Conservation (phyloP, 2,329 filamentous ascomycete genomes). For the Paraphoma chrysanthemicola region DNA sequence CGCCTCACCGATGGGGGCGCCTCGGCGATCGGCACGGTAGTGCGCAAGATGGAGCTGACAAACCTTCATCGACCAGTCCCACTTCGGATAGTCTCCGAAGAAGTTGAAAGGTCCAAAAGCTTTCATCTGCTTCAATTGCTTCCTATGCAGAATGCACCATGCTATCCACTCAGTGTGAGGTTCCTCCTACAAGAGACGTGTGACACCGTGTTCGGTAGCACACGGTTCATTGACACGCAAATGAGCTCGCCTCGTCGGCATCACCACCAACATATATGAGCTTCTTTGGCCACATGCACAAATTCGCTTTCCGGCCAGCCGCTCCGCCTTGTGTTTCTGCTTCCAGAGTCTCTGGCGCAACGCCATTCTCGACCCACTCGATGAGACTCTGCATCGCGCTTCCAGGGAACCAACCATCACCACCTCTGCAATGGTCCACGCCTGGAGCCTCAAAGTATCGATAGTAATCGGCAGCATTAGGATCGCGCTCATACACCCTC, state of each 20-base stretch:
- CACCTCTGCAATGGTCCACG: slow-evolving; percentile 33
- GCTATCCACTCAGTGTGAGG: no score
- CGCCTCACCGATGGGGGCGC: neutral
- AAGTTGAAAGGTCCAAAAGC: no score
- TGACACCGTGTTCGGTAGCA: neutral
- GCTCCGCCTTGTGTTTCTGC: neutral
- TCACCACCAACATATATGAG: slow-evolving; percentile 15
- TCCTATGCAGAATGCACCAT: no score
- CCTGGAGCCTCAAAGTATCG: slow-evolving; percentile 43
- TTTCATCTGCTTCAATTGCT: no score
- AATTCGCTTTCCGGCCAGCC: slow-evolving; percentile 5
- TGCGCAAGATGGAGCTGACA: no score
- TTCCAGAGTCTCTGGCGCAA: slow-evolving; percentile 15
- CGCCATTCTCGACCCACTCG: slow-evolving; percentile 39
- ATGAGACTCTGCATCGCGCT: slow-evolving; percentile 21
- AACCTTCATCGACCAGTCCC: no score
- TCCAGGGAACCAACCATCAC: slow-evolving; percentile 26
- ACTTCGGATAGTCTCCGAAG: no score
- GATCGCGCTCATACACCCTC: slow-evolving; percentile 16
- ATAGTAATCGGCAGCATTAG: slow-evolving; percentile 25
- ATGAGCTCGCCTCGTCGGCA: slow-evolving; percentile 4
- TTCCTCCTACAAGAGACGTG: no score
- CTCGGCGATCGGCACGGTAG: no score
- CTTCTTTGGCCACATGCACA: slow-evolving; percentile 23
- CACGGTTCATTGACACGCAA: slow-evolving; percentile 5